These are phyloP conservation scores for Kazachstania bromeliacearum DNA, from an alignment of 805 yeast genomes.

Conservation along the genomic window DNA sequence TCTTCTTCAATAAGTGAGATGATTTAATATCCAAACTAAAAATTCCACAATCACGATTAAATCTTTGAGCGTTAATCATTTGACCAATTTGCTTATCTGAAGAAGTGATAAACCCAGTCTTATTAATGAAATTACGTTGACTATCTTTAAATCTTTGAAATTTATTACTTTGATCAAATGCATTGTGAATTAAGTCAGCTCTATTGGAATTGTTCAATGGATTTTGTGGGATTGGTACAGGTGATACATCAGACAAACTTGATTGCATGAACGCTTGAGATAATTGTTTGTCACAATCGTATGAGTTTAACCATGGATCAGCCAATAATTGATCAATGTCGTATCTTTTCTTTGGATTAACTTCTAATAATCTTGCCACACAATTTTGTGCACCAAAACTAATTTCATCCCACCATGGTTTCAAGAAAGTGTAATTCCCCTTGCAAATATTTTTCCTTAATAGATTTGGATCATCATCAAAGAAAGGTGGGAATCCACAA, in stretches of 20 bases:
- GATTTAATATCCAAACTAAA: background rate
- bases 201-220: background rate
- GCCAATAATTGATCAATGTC: constrained; percentile 53
- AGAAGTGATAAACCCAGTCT: constrained; percentile 2
- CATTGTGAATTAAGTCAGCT: constrained; percentile 2
- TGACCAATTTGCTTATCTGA: constrained; percentile 1
- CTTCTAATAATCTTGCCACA: constrained; percentile 57
- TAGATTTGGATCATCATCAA: constrained; percentile 53
- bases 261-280: background rate
- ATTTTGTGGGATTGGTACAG: background rate
- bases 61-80: background rate
- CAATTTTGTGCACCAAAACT: constrained; percentile 56
- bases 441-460: constrained; percentile 55
- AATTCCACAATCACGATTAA: background rate
- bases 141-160: constrained; percentile 3
- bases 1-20: background rate
- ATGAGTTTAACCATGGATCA: constrained; percentile 54
- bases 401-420: constrained; percentile 85
- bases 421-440: constrained; percentile 59
- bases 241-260: background rate
- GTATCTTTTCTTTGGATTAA: constrained; percentile 56
- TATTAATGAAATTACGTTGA: background rate
- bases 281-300: constrained; percentile 13
- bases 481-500: constrained; percentile 97
- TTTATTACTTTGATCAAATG: constrained; percentile 3